A percentile compares a stretch with the other conserved stretches of the same genome.
Evolutionary conservation across 192 early-diverging fungal genomes (phyloP).

Genomic region (Backusella mclennaniae): DNA sequence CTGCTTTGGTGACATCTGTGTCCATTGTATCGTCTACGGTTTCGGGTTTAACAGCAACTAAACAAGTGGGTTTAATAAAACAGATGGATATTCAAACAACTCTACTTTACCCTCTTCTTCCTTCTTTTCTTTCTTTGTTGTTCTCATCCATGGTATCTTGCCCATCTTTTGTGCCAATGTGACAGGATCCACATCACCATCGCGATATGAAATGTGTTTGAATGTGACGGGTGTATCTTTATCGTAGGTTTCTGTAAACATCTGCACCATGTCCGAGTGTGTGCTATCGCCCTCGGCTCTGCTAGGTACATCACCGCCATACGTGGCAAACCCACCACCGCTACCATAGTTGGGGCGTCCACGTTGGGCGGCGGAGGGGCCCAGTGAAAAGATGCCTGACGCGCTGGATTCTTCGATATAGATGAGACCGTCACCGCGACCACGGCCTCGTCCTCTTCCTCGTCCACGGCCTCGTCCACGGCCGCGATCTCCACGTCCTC

Average conservation of each 20-base stretch:
- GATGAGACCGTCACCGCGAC: constrained; percentile 14
- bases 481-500: constrained; percentile 34
- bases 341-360: neutral
- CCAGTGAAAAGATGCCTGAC: constrained; percentile 54
- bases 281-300: constrained; percentile 18
- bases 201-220: constrained; percentile 11
- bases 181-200: constrained; percentile 24
- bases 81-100: too few relatives aligned
- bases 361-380: constrained; percentile 31
- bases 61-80: too few relatives aligned
- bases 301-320: constrained; percentile 14
- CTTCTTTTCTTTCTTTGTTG: neutral
- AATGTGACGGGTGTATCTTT: constrained; percentile 18
- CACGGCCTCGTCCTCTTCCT: constrained; percentile 37
- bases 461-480: constrained; percentile 43
- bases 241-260: neutral
- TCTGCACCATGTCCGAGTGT: constrained; percentile 16
- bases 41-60: neutral
- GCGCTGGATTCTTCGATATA: constrained; percentile 32
- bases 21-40: neutral
- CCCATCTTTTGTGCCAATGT: neutral
- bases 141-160: constrained; percentile 21
- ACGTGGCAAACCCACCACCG: constrained; percentile 16
- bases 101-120: neutral
- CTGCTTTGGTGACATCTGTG: neutral